Conservation (phyloP, 2,329 filamentous ascomycete species). For the Fusarium protoensiforme region DNA sequence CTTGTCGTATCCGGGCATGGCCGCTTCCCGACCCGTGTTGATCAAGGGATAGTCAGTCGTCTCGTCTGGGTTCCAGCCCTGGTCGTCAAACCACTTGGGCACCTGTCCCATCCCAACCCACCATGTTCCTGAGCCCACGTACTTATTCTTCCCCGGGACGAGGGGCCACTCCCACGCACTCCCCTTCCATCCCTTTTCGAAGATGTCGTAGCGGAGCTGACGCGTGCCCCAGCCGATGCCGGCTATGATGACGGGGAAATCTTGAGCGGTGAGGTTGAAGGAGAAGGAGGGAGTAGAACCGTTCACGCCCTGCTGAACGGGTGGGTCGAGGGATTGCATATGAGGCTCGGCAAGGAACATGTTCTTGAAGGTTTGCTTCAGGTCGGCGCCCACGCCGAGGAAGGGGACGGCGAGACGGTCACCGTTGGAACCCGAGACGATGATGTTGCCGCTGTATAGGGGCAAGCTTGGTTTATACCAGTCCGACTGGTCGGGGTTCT, state of each 20-base stretch:
- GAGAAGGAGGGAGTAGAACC: constrained; percentile 54
- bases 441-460: constrained; percentile 12
- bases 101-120: not conserved
- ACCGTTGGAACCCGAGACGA: constrained; percentile 39
- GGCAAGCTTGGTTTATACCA: constrained; percentile 4
- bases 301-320: not conserved
- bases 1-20: not conserved
- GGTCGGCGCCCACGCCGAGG: constrained; percentile 6
- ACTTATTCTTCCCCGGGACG: not conserved
- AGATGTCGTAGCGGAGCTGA: constrained; percentile 35
- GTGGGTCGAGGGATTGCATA: not conserved
- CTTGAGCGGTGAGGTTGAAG: constrained; percentile 54
- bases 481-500: not conserved
- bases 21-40: not conserved
- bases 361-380: not conserved
- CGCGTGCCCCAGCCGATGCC: constrained; percentile 37
- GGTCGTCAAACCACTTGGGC: not conserved
- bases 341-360: not conserved
- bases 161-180: constrained; percentile 19
- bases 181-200: constrained; percentile 7
- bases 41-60: not conserved
- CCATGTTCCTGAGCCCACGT: constrained; percentile 9
- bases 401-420: constrained; percentile 48
- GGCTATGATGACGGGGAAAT: constrained; percentile 29
- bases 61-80: not conserved